Percentiles rank a stretch among this genome's conserved stretches.
These are phyloP conservation scores for Penicillium psychrofluorescens DNA, from an alignment of 495 filamentous ascomycete genomes.

Conservation along the genomic window DNA sequence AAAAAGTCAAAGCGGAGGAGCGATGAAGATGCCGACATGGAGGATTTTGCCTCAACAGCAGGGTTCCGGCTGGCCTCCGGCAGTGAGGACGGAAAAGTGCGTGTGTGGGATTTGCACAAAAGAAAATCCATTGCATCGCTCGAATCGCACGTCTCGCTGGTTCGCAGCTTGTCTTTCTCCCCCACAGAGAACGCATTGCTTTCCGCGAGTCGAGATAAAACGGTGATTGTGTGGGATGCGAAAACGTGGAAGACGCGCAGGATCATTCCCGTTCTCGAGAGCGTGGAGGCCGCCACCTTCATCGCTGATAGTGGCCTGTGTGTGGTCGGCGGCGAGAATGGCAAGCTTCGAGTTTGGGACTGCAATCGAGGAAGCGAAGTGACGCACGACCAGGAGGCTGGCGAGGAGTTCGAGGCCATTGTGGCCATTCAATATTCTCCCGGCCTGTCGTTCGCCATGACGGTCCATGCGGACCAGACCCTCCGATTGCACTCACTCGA, in stretches of 20 bases:
- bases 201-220: conserved; percentile 92
- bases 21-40: conserved; percentile 34
- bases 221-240: conserved; percentile 83
- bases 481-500: conserved; percentile 64
- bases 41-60: conserved; percentile 31
- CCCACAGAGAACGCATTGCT: conserved; percentile 64
- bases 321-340: conserved; percentile 82
- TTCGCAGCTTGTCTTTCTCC: conserved; percentile 78
- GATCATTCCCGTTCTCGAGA: conserved; percentile 78
- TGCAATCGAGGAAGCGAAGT: conserved; percentile 68
- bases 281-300: conserved; percentile 78
- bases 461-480: conserved; percentile 84
- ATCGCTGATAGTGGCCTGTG: conserved; percentile 59
- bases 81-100: conserved; percentile 82
- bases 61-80: conserved; percentile 83
- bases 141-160: conserved; percentile 88
- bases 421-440: conserved; percentile 59
- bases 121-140: conserved; percentile 68
- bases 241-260: conserved; percentile 75
- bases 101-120: conserved; percentile 87
- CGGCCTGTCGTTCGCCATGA: conserved; percentile 60
- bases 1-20: conserved; percentile 34
- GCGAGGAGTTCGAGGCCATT: conserved; percentile 71
- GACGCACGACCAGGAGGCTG: conserved; percentile 58
- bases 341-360: conserved; percentile 75